Base-by-base conservation (phyloP, 2,329 filamentous ascomycete species). In the Fusarium caatingaense region DNA sequence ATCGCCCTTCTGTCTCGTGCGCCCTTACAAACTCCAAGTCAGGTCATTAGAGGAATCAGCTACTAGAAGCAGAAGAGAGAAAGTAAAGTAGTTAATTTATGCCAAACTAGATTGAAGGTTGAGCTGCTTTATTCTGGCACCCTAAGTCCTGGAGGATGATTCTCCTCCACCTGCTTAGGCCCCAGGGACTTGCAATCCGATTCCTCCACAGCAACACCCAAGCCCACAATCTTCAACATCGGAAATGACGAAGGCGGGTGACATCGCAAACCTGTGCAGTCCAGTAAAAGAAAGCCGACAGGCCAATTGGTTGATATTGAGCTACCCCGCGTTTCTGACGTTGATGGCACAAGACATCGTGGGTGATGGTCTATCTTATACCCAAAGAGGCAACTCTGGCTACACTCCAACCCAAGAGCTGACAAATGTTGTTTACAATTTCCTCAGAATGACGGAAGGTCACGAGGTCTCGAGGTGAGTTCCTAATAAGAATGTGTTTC, bases 311-410 rank as follows among this genome's bases (percentile, higher is more conserved):
- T 9, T 18, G 60, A 44, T 21, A n/a, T 42, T 42, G 21, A 30
- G 30, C 49, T 71, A 71, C 68, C 68, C 68, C 68, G 68, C 68
- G 68, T 71, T 66, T 68, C 58, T 71, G 68, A 71, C 68, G 68
- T 44, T 46, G 48, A 69, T 68, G 63, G 57, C 58, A 67, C 47
- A 54, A 13, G 16, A 46, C 25, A 21, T 37, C 11, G 34, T 49
- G 37, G 41, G 41, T 21, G 56, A 62, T 65, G 21, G 41, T 56
- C 30, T 27, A 63, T 64, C 58, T 68, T 56, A 47, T 56, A 42
- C 57, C 41, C 12, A 21, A 71, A 49, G 21, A 47, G 68, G 54
- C 23, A 68, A 58, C n/a, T 20, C n/a, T n/a, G 41, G 23, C 28
- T 34, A 25, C 34, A 47, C 21, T 21, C 20, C 16, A 34, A 42